These are phyloP conservation scores for Ceratobasidium sp. DNA, from an alignment of 1,284 basidiomycete species.

Conservation along the genomic window DNA sequence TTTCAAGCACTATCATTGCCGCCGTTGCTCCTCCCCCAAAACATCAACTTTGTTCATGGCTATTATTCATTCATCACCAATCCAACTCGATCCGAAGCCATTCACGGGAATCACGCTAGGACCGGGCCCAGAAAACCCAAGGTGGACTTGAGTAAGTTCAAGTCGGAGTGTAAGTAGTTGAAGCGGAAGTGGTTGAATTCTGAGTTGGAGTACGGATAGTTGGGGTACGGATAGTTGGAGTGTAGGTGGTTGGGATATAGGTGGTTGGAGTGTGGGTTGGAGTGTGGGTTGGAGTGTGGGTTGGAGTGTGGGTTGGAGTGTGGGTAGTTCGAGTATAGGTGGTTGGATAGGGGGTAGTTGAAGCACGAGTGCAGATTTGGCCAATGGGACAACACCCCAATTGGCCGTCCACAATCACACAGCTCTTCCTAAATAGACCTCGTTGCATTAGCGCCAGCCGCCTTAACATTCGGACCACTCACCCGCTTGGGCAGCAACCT, in stretches of 20 bases:
- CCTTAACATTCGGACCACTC: background rate
- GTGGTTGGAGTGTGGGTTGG: background rate
- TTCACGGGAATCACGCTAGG: no score
- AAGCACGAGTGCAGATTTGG: slow-evolving; percentile 20
- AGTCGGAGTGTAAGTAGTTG: no score
- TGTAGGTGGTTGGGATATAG: background rate
- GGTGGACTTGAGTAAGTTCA: no score
- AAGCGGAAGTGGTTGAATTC: no score
- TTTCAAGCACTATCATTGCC: slow-evolving; percentile 21
- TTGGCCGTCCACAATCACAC: slow-evolving; percentile 26
- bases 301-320: background rate
- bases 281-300: background rate
- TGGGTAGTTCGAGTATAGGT: background rate
- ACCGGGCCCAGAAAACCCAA: no score
- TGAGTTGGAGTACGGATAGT: no score
- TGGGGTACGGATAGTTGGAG: background rate
- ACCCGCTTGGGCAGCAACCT: slow-evolving; percentile 12
- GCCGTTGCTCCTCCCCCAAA: slow-evolving; percentile 8
- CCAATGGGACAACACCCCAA: slow-evolving; percentile 32
- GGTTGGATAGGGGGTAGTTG: slow-evolving; percentile 7
- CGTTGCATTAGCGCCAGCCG: background rate
- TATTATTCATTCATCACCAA: no score
- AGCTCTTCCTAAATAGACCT: slow-evolving; percentile 6
- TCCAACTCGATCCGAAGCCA: no score
- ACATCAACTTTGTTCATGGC: no score